Evolutionary conservation across 345 rosid species (phyloP).

Genomic region (Cardamine chenopodiifolia): DNA sequence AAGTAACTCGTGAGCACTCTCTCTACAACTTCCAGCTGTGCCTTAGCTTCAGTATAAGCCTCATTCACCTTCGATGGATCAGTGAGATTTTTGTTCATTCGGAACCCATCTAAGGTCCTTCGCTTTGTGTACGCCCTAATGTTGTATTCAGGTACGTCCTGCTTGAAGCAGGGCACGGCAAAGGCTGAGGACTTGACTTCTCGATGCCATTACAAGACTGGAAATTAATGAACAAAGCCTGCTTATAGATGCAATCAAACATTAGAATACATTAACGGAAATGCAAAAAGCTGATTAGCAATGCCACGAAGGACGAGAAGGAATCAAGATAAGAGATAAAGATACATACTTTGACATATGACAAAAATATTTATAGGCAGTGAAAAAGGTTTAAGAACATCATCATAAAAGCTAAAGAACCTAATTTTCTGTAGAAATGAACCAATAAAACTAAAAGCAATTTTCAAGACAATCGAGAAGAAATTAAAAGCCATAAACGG

Average conservation of each 20-base stretch:
- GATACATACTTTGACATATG: conserved; percentile 1
- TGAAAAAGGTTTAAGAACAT: conserved; percentile 10
- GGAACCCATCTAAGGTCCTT: conserved; percentile 73
- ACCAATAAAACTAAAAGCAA: neutral
- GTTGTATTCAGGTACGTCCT: conserved; percentile 77
- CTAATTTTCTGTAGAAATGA: neutral
- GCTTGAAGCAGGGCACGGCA: conserved; percentile 74
- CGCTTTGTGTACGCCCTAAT: conserved; percentile 79
- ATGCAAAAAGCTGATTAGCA: neutral
- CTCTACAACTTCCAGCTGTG: conserved; percentile 71
- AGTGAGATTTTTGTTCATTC: conserved; percentile 50
- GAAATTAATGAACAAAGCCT: conserved; percentile 1
- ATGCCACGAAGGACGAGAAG: neutral
- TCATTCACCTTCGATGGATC: conserved; percentile 54
- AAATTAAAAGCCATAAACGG: neutral
- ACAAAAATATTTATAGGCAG: neutral
- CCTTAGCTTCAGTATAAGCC: conserved; percentile 60
- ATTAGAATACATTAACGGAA: neutral
- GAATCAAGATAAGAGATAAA: conserved; percentile 10
- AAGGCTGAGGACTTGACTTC: conserved; percentile 53
- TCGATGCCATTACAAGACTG: conserved; percentile 37
- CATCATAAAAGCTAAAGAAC: neutral
- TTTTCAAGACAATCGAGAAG: neutral
- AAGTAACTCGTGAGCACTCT: conserved; percentile 67
- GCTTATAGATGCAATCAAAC: conserved; percentile 7